Conservation (phyloP, 495 filamentous ascomycete species). For the Penicillium riverlandense region DNA sequence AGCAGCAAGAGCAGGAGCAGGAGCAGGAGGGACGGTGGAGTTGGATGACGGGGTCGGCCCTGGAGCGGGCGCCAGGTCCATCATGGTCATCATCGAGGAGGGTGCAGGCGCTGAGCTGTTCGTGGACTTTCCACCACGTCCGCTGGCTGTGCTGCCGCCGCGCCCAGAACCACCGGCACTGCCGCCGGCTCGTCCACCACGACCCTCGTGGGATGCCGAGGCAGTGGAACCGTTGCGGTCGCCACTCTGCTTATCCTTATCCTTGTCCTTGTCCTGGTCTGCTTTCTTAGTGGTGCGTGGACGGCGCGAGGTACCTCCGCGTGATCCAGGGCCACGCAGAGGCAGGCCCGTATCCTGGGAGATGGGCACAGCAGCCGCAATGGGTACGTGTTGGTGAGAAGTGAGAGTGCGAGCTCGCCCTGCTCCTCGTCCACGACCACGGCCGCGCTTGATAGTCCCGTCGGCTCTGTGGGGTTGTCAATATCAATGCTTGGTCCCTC, state of each 20-base stretch:
- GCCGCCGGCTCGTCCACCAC: slow-evolving; percentile 23
- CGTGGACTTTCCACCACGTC: slow-evolving; percentile 21
- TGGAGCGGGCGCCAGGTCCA: slow-evolving; percentile 19
- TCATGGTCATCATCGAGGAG: slow-evolving; percentile 15
- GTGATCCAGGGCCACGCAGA: slow-evolving; percentile 66
- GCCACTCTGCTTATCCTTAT: slow-evolving; percentile 55
- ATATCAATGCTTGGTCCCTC: slow-evolving; percentile 1
- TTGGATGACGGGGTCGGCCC: slow-evolving; percentile 13
- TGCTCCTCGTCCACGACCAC: slow-evolving; percentile 60
- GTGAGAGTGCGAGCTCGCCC: slow-evolving; percentile 37
- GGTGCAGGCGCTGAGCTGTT: slow-evolving; percentile 1
- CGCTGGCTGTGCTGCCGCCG: slow-evolving; percentile 21
- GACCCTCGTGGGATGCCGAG: slow-evolving; percentile 17
- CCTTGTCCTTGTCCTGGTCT: slow-evolving; percentile 21
- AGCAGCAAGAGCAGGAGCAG: slow-evolving; percentile 6
- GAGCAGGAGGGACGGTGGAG: slow-evolving; percentile 16
- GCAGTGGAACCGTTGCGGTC: slow-evolving; percentile 11
- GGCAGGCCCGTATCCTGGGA: slow-evolving; percentile 41
- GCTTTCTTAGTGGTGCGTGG: slow-evolving; percentile 74
- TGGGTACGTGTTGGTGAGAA: slow-evolving; percentile 30
- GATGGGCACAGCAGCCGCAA: slow-evolving; percentile 33
- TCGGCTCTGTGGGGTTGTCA: slow-evolving; percentile 52
- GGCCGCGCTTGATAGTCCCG: slow-evolving; percentile 69
- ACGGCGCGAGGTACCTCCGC: slow-evolving; percentile 76
- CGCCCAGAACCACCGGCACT: slow-evolving; percentile 15